phyloP scores from a whole-genome alignment of 345 rosid species.

The Anastatica hierochuntica region DNA sequence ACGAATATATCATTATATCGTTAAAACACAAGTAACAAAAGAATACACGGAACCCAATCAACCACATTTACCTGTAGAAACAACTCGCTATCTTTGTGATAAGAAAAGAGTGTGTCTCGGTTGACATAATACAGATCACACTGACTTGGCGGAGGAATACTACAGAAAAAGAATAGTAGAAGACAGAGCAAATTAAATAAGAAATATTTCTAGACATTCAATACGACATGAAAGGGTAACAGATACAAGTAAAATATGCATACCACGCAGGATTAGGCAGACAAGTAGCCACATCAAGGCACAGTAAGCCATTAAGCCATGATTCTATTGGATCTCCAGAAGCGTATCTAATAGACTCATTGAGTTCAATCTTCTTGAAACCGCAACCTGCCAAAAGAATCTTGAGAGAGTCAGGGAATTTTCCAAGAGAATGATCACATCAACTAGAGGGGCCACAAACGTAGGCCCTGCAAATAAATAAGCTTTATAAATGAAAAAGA shows the following conservation, averaged over 20 bases:
- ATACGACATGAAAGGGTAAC: neutral
- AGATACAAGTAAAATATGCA: neutral
- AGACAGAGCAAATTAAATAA: neutral
- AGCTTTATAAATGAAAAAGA: too few relatives aligned
- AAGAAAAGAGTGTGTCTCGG: constrained; percentile 89
- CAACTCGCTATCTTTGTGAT: constrained; percentile 83
- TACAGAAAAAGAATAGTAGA: constrained; percentile 23
- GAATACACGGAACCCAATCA: neutral
- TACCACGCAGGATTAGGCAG: constrained; percentile 46
- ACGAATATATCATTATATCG: constrained; percentile 16
- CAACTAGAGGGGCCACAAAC: neutral
- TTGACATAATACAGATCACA: constrained; percentile 90
- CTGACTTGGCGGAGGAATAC: constrained; percentile 71
- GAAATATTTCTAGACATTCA: neutral
- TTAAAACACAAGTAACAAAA: neutral
- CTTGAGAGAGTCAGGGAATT: constrained; percentile 2
- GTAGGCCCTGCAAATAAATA: too few relatives aligned
- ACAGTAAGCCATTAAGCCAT: constrained; percentile 85
- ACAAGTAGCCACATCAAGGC: constrained; percentile 70
- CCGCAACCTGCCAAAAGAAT: constrained; percentile 47
- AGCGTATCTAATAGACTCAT: constrained; percentile 87
- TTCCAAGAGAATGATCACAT: neutral
- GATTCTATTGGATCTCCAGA: constrained; percentile 93
- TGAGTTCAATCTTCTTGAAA: constrained; percentile 86
- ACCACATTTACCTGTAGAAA: constrained; percentile 58